Conservation (phyloP, 139 green algal species). For the Tetradesmus lagerheimii region DNA sequence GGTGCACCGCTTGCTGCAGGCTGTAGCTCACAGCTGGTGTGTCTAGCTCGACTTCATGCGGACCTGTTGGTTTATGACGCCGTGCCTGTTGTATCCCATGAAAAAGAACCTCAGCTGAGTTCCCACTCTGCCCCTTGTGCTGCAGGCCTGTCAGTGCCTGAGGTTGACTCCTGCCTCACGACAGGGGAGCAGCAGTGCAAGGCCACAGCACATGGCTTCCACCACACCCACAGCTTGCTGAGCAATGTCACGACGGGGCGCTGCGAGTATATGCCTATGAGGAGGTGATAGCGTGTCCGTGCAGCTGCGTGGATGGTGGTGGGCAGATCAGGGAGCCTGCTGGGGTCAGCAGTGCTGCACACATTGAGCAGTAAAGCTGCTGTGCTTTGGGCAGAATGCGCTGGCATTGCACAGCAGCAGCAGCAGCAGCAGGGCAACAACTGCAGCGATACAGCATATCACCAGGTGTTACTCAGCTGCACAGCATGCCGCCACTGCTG, state of each 20-base stretch:
- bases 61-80: no score
- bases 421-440: constrained; percentile 49
- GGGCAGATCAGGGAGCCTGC: constrained; percentile 82
- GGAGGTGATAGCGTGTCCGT: constrained; percentile 98
- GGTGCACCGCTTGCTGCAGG: no score
- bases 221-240: constrained; percentile 97
- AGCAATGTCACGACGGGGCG: no score
- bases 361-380: constrained; percentile 46
- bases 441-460: not conserved
- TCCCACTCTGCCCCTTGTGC: no score
- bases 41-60: no score
- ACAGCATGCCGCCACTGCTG: not conserved
- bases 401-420: constrained; percentile 47
- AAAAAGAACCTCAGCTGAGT: no score
- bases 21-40: no score
- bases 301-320: constrained; percentile 95
- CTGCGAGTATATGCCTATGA: constrained; percentile 95
- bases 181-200: constrained; percentile 84
- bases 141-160: constrained; percentile 63
- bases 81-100: no score
- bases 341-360: constrained; percentile 29
- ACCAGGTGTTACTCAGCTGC: not conserved
- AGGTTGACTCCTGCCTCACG: constrained; percentile 95
- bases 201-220: constrained; percentile 92
- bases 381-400: constrained; percentile 19